Evolutionary conservation across 345 rosid species (phyloP).

Genomic region (Clarkia xantiana): DNA sequence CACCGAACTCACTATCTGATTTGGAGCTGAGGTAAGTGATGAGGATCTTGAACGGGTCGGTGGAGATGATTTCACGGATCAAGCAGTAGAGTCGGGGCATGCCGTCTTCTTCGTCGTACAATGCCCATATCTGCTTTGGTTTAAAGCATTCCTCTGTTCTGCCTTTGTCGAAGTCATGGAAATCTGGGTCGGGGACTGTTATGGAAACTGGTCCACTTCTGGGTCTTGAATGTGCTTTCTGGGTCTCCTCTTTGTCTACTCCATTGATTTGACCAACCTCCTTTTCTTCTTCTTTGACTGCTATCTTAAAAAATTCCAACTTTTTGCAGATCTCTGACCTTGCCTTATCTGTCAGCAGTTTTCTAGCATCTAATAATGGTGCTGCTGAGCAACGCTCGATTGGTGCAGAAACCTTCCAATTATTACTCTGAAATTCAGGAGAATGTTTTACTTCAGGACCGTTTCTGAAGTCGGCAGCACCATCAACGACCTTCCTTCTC

Average conservation of each 20-base stretch:
- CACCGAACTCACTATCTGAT: conserved; percentile 76
- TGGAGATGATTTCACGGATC: conserved; percentile 65
- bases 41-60: conserved; percentile 73
- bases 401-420: conserved; percentile 30
- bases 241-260: too few relatives aligned
- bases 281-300: conserved; percentile 20
- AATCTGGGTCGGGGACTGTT: conserved; percentile 85
- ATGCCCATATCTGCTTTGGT: conserved; percentile 93
- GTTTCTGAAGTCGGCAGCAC: conserved; percentile 28
- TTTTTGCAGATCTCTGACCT: conserved; percentile 49
- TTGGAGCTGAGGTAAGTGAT: conserved; percentile 85
- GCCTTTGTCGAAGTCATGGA: conserved; percentile 87
- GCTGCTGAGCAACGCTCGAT: conserved; percentile 41
- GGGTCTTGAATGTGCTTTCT: conserved; percentile 13
- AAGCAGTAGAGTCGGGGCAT: conserved; percentile 95
- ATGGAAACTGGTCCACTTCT: conserved; percentile 40
- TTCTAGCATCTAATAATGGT: conserved; percentile 71
- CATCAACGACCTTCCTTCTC: conserved; percentile 55
- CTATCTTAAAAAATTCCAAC: conserved; percentile 44
- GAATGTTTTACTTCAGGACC: conserved; percentile 37
- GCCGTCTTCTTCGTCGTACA: conserved; percentile 93
- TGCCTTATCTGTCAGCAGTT: conserved; percentile 66
- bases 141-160: conserved; percentile 84
- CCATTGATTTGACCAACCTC: conserved; percentile 4
- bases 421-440: conserved; percentile 21